Evolutionary conservation across 345 rosid genomes (phyloP).

Genomic region (Lepidium aucheri): DNA sequence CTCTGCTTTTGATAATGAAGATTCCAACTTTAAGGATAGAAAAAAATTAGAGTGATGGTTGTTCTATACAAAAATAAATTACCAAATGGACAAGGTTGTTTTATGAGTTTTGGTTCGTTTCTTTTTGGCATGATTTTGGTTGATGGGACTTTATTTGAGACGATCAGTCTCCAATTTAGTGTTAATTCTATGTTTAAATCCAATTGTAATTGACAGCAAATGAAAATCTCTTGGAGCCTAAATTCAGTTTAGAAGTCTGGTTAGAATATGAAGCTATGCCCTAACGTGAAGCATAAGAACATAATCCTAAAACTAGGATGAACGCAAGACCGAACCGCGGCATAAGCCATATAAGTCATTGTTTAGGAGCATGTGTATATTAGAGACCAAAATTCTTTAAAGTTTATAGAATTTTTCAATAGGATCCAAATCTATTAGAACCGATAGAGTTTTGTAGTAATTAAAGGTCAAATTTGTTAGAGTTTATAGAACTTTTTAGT

Average conservation of each 20-base stretch:
- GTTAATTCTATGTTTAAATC: neutral
- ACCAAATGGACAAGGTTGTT: neutral
- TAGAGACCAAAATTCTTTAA: no score
- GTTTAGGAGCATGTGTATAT: no score
- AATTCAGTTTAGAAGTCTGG: neutral
- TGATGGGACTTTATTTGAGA: neutral
- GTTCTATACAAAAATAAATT: neutral
- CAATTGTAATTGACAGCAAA: no score
- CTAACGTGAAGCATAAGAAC: neutral
- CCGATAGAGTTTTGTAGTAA: no score
- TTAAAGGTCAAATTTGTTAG: no score
- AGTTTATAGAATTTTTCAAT: no score
- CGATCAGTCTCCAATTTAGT: neutral
- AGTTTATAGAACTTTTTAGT: no score
- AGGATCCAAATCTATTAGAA: no score
- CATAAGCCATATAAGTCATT: no score
- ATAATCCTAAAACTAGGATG: no score
- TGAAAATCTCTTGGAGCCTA: neutral
- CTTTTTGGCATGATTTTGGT: neutral
- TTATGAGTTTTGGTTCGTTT: neutral
- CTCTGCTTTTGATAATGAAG: slow-evolving; percentile 1
- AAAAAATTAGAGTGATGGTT: neutral
- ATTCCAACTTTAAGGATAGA: neutral
- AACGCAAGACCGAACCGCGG: neutral
- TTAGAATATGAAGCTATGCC: neutral